Percentiles rank a stretch among this genome's conserved stretches.
Conservation (phyloP, 2,329 filamentous ascomycete genomes). For the Dactylella cylindrospora region DNA sequence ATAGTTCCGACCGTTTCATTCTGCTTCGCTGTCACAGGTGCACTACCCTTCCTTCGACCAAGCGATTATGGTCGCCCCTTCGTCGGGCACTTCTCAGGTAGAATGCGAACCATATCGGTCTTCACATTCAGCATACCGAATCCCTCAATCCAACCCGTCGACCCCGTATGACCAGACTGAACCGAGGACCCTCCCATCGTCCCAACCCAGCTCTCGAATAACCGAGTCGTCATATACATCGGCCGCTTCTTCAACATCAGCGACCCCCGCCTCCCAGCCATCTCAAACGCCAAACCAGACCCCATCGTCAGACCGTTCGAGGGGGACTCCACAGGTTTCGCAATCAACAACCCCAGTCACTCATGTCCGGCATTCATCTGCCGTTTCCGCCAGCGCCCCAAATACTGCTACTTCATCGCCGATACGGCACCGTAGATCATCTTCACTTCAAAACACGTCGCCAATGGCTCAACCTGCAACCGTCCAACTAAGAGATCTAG, state of each 20-base stretch:
- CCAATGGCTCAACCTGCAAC: constrained; percentile 55
- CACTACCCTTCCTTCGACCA: constrained; percentile 43
- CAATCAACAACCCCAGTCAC: constrained; percentile 23
- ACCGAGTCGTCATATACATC: constrained; percentile 7
- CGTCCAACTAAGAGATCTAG: constrained; percentile 82
- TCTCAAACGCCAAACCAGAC: constrained; percentile 27
- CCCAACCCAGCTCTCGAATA: constrained; percentile 30
- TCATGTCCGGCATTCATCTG: constrained; percentile 26
- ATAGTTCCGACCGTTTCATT: constrained; percentile 2
- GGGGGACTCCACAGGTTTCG: constrained; percentile 22
- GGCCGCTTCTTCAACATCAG: constrained; percentile 13
- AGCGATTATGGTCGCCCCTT: constrained; percentile 44
- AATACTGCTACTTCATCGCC: constrained; percentile 45
- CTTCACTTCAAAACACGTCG: constrained; percentile 41
- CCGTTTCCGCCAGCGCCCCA: constrained; percentile 32
- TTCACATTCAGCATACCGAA: constrained; percentile 30
- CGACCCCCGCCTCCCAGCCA: constrained; percentile 20
- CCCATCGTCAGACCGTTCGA: constrained; percentile 26
- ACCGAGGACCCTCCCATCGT: constrained; percentile 30
- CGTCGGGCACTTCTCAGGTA: constrained; percentile 41
- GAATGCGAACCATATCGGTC: constrained; percentile 43
- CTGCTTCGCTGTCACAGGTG: constrained; percentile 15
- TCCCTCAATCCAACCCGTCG: constrained; percentile 39
- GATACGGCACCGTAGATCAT: constrained; percentile 45
- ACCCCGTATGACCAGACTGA: constrained; percentile 40